Evolutionary conservation across 2,329 filamentous ascomycete species (phyloP).

Genomic region (Xylaria sp.): DNA sequence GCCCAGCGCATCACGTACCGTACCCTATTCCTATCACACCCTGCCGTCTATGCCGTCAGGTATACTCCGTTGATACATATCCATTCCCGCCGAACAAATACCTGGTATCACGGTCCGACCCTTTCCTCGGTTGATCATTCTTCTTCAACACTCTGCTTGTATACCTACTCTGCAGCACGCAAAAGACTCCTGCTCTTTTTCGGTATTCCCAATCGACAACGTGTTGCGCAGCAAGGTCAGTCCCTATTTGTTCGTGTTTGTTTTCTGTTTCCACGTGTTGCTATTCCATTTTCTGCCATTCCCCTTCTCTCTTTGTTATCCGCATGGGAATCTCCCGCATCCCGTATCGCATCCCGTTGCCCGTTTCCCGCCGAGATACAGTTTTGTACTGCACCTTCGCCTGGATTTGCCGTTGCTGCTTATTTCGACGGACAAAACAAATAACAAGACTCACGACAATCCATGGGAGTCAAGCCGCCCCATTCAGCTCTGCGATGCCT

Average conservation of each 20-base stretch:
- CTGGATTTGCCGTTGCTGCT: too few species aligned
- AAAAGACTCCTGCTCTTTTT: neutral
- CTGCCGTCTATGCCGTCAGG: conserved; percentile 13
- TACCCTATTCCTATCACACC: neutral
- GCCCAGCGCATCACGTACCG: conserved; percentile 3
- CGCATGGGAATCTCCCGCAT: too few species aligned
- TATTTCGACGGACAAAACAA: too few species aligned
- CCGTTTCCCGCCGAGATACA: too few species aligned
- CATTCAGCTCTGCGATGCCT: neutral
- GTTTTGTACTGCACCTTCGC: too few species aligned
- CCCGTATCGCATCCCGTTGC: too few species aligned
- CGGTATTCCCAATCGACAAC: neutral
- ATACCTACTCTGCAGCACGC: neutral
- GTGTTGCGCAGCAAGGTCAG: conserved; percentile 8
- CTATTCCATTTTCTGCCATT: neutral
- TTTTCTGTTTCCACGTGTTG: neutral
- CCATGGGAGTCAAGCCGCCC: neutral
- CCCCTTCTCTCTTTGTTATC: too few species aligned
- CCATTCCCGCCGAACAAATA: neutral
- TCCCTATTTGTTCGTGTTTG: conserved; percentile 1
- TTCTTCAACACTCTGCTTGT: neutral
- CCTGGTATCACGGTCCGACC: neutral
- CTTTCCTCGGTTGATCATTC: neutral
- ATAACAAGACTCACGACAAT: too few species aligned
- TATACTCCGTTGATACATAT: neutral